These are phyloP conservation scores for Leccinum griseonigrum DNA, from an alignment of 1,284 basidiomycete genomes.

Conservation along the genomic window DNA sequence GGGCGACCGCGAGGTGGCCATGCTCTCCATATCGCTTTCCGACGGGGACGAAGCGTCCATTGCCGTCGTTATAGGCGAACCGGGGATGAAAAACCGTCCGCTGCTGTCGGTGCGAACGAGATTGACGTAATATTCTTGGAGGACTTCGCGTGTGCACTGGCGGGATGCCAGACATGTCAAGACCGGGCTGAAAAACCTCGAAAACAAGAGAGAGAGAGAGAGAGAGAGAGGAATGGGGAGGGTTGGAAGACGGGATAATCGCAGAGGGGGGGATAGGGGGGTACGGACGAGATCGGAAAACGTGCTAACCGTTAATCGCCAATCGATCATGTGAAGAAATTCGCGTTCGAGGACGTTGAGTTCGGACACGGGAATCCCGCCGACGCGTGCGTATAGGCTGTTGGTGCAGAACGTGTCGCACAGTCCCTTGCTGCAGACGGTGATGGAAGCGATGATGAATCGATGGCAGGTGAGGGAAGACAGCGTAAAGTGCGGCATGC, in stretches of 20 bases:
- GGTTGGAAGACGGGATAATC: background rate
- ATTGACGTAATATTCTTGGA: conserved; percentile 83
- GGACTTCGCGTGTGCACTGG: conserved; percentile 75
- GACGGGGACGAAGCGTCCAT: conserved; percentile 1
- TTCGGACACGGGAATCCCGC: conserved; percentile 86
- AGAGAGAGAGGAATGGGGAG: background rate
- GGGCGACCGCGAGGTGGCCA: conserved; percentile 47
- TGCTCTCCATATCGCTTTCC: conserved; percentile 62
- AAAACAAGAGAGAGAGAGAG: background rate
- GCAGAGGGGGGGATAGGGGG: background rate
- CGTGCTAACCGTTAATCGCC: conserved; percentile 83
- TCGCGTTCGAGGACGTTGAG: conserved; percentile 92
- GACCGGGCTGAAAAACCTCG: conserved; percentile 19
- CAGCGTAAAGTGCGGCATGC: conserved; percentile 83
- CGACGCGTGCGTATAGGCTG: conserved; percentile 89
- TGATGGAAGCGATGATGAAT: conserved; percentile 88
- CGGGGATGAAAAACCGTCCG: conserved; percentile 54
- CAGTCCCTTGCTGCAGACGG: conserved; percentile 86
- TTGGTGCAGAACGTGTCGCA: conserved; percentile 95
- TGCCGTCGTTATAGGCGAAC: conserved; percentile 22
- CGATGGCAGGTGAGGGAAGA: conserved; percentile 94
- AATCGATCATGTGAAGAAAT: conserved; percentile 86
- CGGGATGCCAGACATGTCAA: conserved; percentile 18
- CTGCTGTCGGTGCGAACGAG: conserved; percentile 74
- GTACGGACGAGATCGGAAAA: conserved; percentile 13